Base-by-base conservation (phyloP, 2,329 filamentous ascomycete species). In the Sporothrix pallida region DNA sequence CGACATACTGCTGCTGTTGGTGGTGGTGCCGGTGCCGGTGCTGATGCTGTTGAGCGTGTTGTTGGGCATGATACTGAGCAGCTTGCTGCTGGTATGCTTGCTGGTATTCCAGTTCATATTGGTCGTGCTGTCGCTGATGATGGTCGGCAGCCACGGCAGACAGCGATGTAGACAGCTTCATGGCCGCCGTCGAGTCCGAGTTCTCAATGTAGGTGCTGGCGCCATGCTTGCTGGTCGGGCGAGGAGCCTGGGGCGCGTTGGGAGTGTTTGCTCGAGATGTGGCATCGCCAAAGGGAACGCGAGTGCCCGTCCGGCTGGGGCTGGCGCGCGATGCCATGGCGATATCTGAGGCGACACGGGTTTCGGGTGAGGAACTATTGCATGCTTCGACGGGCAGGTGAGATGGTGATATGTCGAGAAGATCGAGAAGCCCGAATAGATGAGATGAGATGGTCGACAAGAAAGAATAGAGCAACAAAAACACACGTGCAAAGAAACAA, bases 201-300 rank as follows among this genome's bases (percentile, higher is more conserved):
- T 73, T 74, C 46, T 73, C 75, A 3, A 68, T 26, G 56, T 71
- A 69, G 1, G 63, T 56, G 31, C 44, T 48, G 48, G 48, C 23
- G 1, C 73, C 56, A 70, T 76, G 58, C 6, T 75, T 75, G 73
- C 54, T 68, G 54, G 52, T 44, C 58, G 44, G 74, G 70, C 1
- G 31, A n/a, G 73, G 20, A 13, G 70, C 13, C 42, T 76, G 76
- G 4, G 76, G 26, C 9, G 77, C 74, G 48, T 74, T 76, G 23
- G 72, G 75, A 12, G 76, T 76, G 73, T 80, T 80, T 17, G 78
- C 76, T 48, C 80, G 77, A 31, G 78, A 77, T 1, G 79, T 79
- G 72, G 78, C 78, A 70, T 81, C 80, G 26, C 77, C 75, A 50
- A 81, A 75, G 10, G 80, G 80, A 70, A 80, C 77, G n/a, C 80